Conservation (phyloP, 2,329 filamentous ascomycete genomes). For the Pseudogymnoascus sp. region DNA sequence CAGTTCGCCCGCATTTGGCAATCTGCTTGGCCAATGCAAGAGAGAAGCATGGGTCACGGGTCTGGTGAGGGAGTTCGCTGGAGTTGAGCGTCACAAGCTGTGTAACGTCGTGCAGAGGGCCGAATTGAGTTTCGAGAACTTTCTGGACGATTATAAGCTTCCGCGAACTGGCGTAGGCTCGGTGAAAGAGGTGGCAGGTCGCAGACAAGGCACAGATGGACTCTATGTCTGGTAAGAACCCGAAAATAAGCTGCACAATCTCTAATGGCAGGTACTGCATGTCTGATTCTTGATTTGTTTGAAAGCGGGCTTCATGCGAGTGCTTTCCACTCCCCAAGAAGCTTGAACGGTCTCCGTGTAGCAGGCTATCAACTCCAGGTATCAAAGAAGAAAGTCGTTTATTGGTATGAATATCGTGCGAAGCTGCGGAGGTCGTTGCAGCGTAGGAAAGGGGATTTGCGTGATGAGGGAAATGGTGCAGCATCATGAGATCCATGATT, state of each 20-base stretch:
- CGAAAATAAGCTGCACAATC: conserved; percentile 9
- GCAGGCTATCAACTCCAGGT: neutral
- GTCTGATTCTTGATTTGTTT: neutral
- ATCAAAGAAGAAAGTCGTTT: neutral
- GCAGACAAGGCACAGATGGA: neutral
- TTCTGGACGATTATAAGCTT: conserved; percentile 10
- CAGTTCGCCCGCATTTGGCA: conserved; percentile 25
- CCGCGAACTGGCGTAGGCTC: neutral
- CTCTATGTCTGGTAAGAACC: neutral
- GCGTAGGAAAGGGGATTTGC: neutral
- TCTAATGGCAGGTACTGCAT: conserved; percentile 11
- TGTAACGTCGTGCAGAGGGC: conserved; percentile 8
- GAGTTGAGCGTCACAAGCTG: conserved; percentile 12
- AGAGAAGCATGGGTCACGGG: conserved; percentile 9
- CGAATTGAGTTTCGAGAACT: conserved; percentile 9
- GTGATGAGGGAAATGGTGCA: conserved; percentile 1
- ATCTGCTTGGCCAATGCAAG: conserved; percentile 18
- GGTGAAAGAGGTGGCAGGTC: conserved; percentile 1
- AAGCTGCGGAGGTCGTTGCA: conserved; percentile 2
- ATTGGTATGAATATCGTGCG: conserved; percentile 10
- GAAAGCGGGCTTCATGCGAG: neutral
- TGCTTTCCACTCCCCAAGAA: neutral
- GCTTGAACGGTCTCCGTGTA: conserved; percentile 4
- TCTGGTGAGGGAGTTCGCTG: neutral
- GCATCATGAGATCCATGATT: conserved; percentile 8